A percentile compares a stretch with the other conserved stretches of the same genome.
Conservation (phyloP, 2,329 filamentous ascomycete species). For the Rosellinia necatrix region DNA sequence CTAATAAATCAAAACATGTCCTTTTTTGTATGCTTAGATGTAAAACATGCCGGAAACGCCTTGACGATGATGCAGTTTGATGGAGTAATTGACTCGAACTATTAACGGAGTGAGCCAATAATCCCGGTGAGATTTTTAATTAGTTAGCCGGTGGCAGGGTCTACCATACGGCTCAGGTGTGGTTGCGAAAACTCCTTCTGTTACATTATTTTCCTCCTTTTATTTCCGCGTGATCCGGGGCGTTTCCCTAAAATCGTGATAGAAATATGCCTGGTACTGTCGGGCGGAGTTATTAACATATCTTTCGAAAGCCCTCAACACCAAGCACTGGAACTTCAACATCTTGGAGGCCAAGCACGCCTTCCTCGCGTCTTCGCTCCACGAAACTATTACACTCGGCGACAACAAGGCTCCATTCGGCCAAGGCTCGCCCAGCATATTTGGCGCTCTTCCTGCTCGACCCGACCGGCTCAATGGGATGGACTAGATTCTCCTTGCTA, state of each 20-base stretch:
- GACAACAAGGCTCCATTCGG: conserved; percentile 77
- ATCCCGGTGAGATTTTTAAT: not conserved
- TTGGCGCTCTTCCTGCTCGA: conserved; percentile 53
- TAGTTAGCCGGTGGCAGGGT: not conserved
- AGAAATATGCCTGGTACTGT: not conserved
- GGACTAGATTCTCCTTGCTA: conserved; percentile 44
- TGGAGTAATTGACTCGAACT: not conserved
- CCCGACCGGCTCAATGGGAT: conserved; percentile 53
- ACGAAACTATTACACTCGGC: conserved; percentile 82
- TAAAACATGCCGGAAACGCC: conserved; percentile 14
- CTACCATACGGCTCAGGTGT: not conserved
- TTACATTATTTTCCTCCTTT: not conserved
- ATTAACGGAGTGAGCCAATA: not conserved
- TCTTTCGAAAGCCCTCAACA: conserved; percentile 63
- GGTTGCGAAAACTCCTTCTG: not conserved
- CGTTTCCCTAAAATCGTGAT: not conserved
- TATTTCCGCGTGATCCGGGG: not conserved
- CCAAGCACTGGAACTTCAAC: conserved; percentile 72
- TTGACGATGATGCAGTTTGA: not conserved
- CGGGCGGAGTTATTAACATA: conserved; percentile 21
- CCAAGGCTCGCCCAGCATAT: conserved; percentile 74
- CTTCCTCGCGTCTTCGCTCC: conserved; percentile 74
- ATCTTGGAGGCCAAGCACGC: conserved; percentile 66
- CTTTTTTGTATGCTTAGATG: conserved; percentile 10
- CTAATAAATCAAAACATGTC: not conserved